Percentiles rank a stretch among this genome's conserved stretches.
Conservation (phyloP, 257 asterid species). For the Primulina huaijiensis region DNA sequence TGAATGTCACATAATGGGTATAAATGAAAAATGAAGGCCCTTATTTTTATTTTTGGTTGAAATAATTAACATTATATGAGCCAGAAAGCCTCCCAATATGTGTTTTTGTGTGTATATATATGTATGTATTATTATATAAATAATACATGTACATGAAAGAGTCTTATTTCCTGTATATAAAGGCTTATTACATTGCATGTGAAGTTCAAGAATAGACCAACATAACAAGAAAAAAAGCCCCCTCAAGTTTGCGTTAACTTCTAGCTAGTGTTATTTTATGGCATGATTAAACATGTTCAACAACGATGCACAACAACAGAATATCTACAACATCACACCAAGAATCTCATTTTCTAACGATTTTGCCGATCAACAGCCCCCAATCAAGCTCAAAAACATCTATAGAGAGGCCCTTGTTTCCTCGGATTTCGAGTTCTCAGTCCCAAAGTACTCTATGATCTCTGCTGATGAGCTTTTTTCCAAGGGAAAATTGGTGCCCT, state of each 20-base stretch:
- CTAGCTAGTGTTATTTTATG: conserved; percentile 34
- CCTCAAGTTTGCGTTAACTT: too few relatives aligned
- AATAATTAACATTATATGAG: too few relatives aligned
- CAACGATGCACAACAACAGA: conserved; percentile 53
- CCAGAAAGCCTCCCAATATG: too few relatives aligned
- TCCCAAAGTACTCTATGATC: conserved; percentile 48
- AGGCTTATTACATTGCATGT: conserved; percentile 33
- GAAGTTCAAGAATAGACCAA: conserved; percentile 25
- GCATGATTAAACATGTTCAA: conserved; percentile 73
- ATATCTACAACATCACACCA: conserved; percentile 48
- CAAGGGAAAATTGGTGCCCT: conserved; percentile 65
- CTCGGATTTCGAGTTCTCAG: conserved; percentile 68
- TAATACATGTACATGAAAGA: conserved; percentile 40
- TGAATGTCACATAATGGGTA: not conserved
- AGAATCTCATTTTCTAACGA: conserved; percentile 92
- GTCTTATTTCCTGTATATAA: conserved; percentile 32
- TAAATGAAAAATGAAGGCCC: too few relatives aligned
- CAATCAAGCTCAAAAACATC: conserved; percentile 50
- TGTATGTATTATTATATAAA: not conserved
- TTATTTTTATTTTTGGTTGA: too few relatives aligned
- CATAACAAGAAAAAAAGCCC: not conserved
- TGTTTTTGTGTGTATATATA: not conserved
- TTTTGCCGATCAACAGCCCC: conserved; percentile 55
- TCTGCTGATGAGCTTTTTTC: too few relatives aligned
- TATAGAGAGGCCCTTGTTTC: conserved; percentile 81